Conservation (phyloP, 495 filamentous ascomycete genomes). For the Aspergillus cavernicola region DNA sequence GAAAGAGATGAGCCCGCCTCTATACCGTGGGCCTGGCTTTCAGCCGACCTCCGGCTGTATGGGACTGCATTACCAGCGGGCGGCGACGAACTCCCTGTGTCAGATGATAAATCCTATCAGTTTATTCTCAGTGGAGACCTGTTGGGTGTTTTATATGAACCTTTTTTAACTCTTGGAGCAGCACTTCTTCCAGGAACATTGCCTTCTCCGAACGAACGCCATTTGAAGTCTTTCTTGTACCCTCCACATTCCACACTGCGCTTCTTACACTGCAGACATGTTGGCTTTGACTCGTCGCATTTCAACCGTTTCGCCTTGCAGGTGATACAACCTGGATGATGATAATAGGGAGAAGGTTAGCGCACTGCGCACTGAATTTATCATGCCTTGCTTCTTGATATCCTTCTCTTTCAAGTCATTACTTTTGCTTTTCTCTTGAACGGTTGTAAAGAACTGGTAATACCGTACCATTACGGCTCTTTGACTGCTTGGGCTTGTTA, state of each 20-base stretch:
- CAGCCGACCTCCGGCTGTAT: not conserved
- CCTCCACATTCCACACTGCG: slow-evolving; percentile 70
- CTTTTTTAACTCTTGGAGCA: slow-evolving; percentile 46
- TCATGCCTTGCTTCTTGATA: not conserved
- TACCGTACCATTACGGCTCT: slow-evolving; percentile 75
- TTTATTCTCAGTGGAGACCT: too few relatives aligned
- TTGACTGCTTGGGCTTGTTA: slow-evolving; percentile 71
- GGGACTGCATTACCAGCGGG: slow-evolving; percentile 3
- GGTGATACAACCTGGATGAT: slow-evolving; percentile 64
- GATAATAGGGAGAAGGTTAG: slow-evolving; percentile 30
- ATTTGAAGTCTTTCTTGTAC: slow-evolving; percentile 83
- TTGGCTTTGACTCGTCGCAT: slow-evolving; percentile 76
- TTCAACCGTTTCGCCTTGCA: slow-evolving; percentile 81
- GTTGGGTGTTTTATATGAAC: slow-evolving; percentile 24
- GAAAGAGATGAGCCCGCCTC: not conserved
- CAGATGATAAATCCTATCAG: too few relatives aligned
- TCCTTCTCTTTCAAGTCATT: not conserved
- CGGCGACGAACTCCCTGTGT: slow-evolving; percentile 13
- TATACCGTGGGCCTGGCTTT: slow-evolving; percentile 12
- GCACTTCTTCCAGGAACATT: slow-evolving; percentile 49
- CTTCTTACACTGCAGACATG: slow-evolving; percentile 68
- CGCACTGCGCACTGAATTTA: slow-evolving; percentile 22
- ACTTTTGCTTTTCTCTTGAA: not conserved
- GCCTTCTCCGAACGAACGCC: slow-evolving; percentile 72
- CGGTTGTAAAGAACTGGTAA: slow-evolving; percentile 13